Base-by-base conservation (phyloP, 495 filamentous ascomycete genomes). In the Xylaria nigripes region DNA sequence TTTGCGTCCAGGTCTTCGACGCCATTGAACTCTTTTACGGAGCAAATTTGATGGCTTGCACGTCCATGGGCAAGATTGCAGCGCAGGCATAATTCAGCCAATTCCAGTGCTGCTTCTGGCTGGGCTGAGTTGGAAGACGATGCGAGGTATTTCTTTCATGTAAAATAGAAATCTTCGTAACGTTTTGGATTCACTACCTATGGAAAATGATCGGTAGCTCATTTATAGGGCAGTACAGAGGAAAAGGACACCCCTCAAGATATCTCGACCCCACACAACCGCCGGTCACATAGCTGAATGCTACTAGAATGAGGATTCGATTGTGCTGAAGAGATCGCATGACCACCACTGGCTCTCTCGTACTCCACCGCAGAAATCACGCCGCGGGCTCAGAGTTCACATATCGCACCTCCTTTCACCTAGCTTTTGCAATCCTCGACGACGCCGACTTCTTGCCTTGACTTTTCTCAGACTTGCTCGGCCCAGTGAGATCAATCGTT, bases 321-420 rank as follows among this genome's bases (percentile, higher is more conserved):
- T 80, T 18, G 63, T 74, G 13, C 86, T 84, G 61, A 86, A 90
- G 10, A 64, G 62, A 2, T 81, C 79, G 54, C 86, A 90, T n/a
- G 85, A 86, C 86, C 85, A 89, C 86, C 86, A 90, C 54, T 85
- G 77, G 21, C 71, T 72, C 51, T 89, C 82, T 76, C 87, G 86
- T 38, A 77, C 76, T 3, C 74, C 78, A 2, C 79, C 80, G 55
- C 87, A 91, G 21, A 68, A 71, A 38, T 73, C 68, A 48, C 90
- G 95, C 57, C 24, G 64, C 56, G 24, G 68, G n/a, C 51, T 34
- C 59, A 59, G 49, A 49, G 52, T 50, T 57, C 25, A 45, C 27
- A 22, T 45, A 66, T 21, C 18, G 60, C 25, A 27, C 66, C 55
- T 56, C 70, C 68, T 47, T 61, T 64, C 41, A 58, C 41, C 38